Base-by-base conservation (phyloP, 2,329 filamentous ascomycete species). In the Leptodontidium sp. region DNA sequence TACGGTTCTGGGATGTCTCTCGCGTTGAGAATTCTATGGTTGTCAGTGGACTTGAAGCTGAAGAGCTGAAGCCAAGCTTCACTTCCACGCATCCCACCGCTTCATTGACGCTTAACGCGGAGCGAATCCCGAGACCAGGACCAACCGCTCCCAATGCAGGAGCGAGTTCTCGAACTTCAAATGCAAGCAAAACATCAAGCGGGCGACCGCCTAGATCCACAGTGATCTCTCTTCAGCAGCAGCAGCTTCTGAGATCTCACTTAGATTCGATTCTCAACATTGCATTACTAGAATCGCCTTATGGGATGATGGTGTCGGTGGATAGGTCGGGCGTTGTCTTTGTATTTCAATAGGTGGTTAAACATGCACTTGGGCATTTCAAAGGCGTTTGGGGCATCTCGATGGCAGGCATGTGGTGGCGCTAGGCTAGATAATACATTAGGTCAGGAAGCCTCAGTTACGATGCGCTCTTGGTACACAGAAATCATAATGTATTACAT, bases 1-100 rank as follows among this genome's bases (percentile, higher is more conserved):
- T 99, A 21, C 89, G 96, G 11, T 98, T 97, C 81, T 99, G 96
- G 96, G 95, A 99, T 77, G 85, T 96, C 15, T 85, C 88, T 11
- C 90, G 90, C 11, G 86, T 93, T 11, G 93, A 97, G 76, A 87
- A 89, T 68, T 97, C 93, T 50, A 85, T 86, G 66, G 87, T 98
- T 15, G 90, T 97, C 72, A 97, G 92, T 77, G 95, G 95, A 0
- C 83, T 94, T 12, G 87, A 88, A 67, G 80, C 84, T 1, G 91
- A 93, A 43, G 90, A 94, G 68, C 83, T 87, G 43, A 90, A 89
- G 77, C 91, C 93, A n/a, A 87, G 87, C 11, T 98, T 94, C 77
- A 86, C 87, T 5, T 83, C 87, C 0, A 84, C 86, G 17, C 87
- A 92, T 71, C 88, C 89, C 0, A 87, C 86, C 1, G 85, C 88